Evolutionary conservation across 2,329 filamentous ascomycete species (phyloP), one percentile per base, ranked within the genome.

Genomic region (Fusarium phyllophilum): DNA sequence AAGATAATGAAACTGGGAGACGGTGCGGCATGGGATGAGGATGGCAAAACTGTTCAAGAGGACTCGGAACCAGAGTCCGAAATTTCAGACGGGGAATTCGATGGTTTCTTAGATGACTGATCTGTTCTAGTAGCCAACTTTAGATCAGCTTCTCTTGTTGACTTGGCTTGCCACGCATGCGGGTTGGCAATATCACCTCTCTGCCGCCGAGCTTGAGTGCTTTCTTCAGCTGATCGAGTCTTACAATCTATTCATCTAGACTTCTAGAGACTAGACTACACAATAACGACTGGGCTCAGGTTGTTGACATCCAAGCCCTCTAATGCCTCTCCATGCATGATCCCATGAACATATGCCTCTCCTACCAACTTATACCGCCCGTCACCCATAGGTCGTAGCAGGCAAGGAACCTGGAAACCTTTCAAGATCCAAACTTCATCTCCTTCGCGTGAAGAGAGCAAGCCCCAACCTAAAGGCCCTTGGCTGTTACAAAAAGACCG

Each of bases 361-460:
- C 33, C n/a, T 1, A 49, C 20, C 14, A 59, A 26, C 1, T 0
- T 3, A 3, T 49, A 34, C 15, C 29, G 17, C 4, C 26, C 33
- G 2, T 51, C 6, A 3, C 6, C 24, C 1, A 0, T 26, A 10
- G 31, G 24, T 15, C 42, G 18, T 15, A 59, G 42, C 1, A 39
- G 0, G 13, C 42, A 20, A 18, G 42, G 56, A 26, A 48, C 31
- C 3, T 1, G 33, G 10, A 11, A 34, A 1, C 56, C 33, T 0
- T 45, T 20, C 6, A 59, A 3, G 13, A 59, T 22, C 42, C 42
- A 59, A 0, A 59, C 22, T 33, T 26, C 56, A 33, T 51, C 56
- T 4, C 33, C 42, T 48, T 2, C 7, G 0, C 5, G 4, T 2
- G 33, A 12, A 0, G 33, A 34, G 2, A 1, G 0, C 0, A n/a